A percentile compares a stretch with the other conserved stretches of the same genome.
These are phyloP conservation scores for Zarea fungicola DNA, from an alignment of 2,329 filamentous ascomycete genomes.

Conservation along the genomic window DNA sequence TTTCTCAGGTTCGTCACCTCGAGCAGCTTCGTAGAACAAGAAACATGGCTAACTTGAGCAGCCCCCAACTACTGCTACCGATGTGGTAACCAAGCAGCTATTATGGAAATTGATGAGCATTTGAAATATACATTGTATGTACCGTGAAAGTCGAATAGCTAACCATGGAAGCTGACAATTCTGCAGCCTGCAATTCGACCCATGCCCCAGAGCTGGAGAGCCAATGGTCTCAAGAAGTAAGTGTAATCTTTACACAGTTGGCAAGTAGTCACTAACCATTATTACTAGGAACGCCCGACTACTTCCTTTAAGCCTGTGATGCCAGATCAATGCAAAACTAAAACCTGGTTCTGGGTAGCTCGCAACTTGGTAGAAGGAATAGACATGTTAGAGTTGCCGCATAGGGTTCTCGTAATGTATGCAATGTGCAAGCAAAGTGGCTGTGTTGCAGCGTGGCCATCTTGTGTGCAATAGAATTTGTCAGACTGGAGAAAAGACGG, in stretches of 20 bases:
- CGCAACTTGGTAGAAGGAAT: slow-evolving; percentile 14
- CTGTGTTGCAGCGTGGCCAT: not conserved
- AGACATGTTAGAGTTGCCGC: slow-evolving; percentile 18
- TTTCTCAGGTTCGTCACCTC: slow-evolving; percentile 67
- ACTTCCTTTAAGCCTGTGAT: slow-evolving; percentile 74
- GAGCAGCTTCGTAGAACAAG: not conserved
- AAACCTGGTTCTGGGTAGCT: slow-evolving; percentile 1
- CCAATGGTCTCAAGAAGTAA: slow-evolving; percentile 94
- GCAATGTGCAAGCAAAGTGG: slow-evolving; percentile 18
- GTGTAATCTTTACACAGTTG: slow-evolving; percentile 23
- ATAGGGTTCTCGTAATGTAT: slow-evolving; percentile 23
- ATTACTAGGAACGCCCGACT: slow-evolving; percentile 78
- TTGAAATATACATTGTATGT: slow-evolving; percentile 99
- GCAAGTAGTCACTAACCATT: not conserved
- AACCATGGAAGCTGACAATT: slow-evolving; percentile 22
- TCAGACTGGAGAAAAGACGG: not conserved
- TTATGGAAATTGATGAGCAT: slow-evolving; percentile 99
- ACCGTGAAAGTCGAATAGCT: not conserved
- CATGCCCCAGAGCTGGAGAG: slow-evolving; percentile 93
- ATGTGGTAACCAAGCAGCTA: slow-evolving; percentile 98
- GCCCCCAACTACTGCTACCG: slow-evolving; percentile 96
- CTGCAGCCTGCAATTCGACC: slow-evolving; percentile 92
- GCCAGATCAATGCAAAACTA: slow-evolving; percentile 6
- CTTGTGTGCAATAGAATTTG: slow-evolving; percentile 1
- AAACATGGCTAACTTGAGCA: slow-evolving; percentile 24